Conservation (phyloP, 2,329 filamentous ascomycete genomes). For the Colletotrichum ledebouriae region DNA sequence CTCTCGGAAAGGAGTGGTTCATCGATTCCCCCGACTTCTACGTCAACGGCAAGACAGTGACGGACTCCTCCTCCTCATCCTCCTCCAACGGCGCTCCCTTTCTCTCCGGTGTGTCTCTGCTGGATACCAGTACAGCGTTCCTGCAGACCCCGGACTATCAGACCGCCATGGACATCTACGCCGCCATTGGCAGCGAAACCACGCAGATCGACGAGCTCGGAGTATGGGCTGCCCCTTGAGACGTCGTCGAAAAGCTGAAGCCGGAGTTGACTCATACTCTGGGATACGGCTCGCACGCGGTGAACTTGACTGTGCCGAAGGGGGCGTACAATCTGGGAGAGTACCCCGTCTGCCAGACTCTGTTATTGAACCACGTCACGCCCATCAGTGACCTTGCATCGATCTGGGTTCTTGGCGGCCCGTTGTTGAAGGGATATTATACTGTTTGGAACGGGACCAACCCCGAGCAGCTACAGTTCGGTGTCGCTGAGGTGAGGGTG, state of each 20-base stretch:
- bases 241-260: conserved; percentile 46
- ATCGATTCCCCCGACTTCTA: conserved; percentile 47
- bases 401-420: conserved; percentile 1
- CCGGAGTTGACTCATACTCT: conserved; percentile 50
- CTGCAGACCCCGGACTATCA: conserved; percentile 49
- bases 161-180: conserved; percentile 49
- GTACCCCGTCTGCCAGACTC: conserved; percentile 39
- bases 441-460: background rate
- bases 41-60: conserved; percentile 44
- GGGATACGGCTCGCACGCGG: conserved; percentile 43
- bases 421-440: conserved; percentile 1
- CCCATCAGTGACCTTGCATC: background rate
- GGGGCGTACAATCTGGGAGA: conserved; percentile 51
- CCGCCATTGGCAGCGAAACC: conserved; percentile 49
- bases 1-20: conserved; percentile 45
- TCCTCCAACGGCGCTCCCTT: conserved; percentile 15
- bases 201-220: conserved; percentile 49
- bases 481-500: background rate
- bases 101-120: conserved; percentile 41
- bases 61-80: conserved; percentile 34
- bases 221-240: conserved; percentile 52
- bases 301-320: conserved; percentile 50
- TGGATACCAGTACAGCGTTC: conserved; percentile 52
- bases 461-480: background rate
- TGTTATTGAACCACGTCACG: background rate